Base-by-base conservation (phyloP, 2,329 filamentous ascomycete species). In the Monilinia fructicola region DNA sequence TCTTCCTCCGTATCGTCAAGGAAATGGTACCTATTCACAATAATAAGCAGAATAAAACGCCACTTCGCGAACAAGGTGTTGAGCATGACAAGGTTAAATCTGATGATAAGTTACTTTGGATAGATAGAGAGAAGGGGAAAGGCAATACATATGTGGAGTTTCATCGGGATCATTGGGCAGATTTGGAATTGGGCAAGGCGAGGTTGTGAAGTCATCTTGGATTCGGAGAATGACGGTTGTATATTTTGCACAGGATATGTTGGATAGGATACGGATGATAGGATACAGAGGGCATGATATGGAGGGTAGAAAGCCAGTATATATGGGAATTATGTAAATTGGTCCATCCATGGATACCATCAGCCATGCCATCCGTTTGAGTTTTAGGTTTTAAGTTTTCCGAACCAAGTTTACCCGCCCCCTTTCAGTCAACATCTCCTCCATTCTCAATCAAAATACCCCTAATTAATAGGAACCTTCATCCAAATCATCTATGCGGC, bases 41-140 rank as follows among this genome's bases (percentile, higher is more conserved):
- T 72, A 90, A 92, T 76, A 93, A 93, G 78, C 90, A 92, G 78
- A 91, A 92, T 74, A 93, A 93, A 76, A 84, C 88, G 1, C 87
- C 87, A 0, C 78, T 92, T 55, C 82, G 88, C 72, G 84, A 85
- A 55, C 87, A 90, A 69, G 89, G 89, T 0, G 83, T 90, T 18
- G 84, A 91, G 74, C 83, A 85, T 2, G 76, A 77, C 31, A 81
- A 81, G 73, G 78, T 82, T 5, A 74, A 77, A 28, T 71, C 70
- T 0, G 75, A 77, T 1, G 83, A 84, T 64, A 73, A 77, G 38
- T 66, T 85, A 3, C 76, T 81, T 31, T 80, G 91, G 77, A 86
- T 87, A 71, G 87, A 86, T n/a, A n/a, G n/a, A 78, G 77, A 86
- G 11, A 80, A 81, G 67, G 84, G 82, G 0, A 83, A 83, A 21